Conservation (phyloP, 1,284 basidiomycete genomes). For the Rhodotorula sp. region DNA sequence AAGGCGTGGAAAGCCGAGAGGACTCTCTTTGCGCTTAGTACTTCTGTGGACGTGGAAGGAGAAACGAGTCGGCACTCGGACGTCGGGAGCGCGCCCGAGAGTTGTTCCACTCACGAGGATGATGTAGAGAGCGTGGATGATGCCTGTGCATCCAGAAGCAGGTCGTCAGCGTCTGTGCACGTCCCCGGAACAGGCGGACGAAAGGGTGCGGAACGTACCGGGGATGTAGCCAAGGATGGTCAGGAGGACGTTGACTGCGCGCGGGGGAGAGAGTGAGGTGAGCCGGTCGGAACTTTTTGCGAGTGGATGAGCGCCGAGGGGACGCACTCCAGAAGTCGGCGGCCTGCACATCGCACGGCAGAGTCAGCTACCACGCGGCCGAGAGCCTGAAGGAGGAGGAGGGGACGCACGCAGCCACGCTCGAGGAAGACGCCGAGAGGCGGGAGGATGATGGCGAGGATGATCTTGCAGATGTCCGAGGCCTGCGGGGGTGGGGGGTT, state of each 20-base stretch:
- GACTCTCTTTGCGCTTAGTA: slow-evolving; percentile 2
- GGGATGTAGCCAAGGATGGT: slow-evolving; percentile 19
- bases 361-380: not conserved
- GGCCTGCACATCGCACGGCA: not conserved
- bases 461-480: slow-evolving; percentile 28
- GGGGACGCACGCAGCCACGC: slow-evolving; percentile 13
- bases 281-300: not conserved
- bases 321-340: slow-evolving; percentile 18
- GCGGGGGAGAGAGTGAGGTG: not conserved
- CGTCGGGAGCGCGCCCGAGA: too few relatives aligned
- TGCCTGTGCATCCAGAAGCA: not conserved
- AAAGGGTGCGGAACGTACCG: slow-evolving; percentile 1
- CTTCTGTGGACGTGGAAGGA: not conserved
- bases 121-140: slow-evolving; percentile 1
- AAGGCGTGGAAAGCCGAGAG: too few relatives aligned
- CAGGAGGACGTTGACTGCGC: slow-evolving; percentile 14
- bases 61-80: not conserved
- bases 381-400: not conserved
- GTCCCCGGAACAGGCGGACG: not conserved
- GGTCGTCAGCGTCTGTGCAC: too few relatives aligned
- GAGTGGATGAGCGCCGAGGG: too few relatives aligned
- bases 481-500: too few relatives aligned
- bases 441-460: slow-evolving; percentile 20
- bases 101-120: not conserved
- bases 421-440: slow-evolving; percentile 25